Conservation (phyloP, 306 rosid genomes). For the Leucaena leucocephala region DNA sequence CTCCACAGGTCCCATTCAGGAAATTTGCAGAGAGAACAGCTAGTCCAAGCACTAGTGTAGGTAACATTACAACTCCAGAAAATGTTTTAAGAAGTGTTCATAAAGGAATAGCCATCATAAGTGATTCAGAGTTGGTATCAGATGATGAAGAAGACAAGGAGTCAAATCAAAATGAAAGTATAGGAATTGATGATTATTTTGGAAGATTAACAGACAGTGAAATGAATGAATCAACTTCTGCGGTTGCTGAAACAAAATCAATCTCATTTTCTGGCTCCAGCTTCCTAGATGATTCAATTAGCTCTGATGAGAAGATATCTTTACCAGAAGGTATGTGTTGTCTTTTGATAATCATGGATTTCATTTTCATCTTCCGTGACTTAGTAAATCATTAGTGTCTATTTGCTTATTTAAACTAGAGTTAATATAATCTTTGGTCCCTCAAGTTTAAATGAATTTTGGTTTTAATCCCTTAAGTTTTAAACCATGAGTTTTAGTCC, state of each 20-base stretch:
- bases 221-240: constrained; percentile 9
- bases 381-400: background rate
- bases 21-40: constrained; percentile 26
- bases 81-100: constrained; percentile 27
- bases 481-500: too few species aligned
- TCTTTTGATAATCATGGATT: constrained; percentile 8
- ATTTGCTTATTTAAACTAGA: background rate
- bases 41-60: constrained; percentile 31
- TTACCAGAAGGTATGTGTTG: constrained; percentile 41
- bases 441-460: too few species aligned
- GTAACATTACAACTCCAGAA: constrained; percentile 34
- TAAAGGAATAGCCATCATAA: constrained; percentile 21
- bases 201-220: constrained; percentile 24
- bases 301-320: constrained; percentile 38
- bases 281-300: constrained; percentile 50
- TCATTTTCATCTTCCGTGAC: background rate
- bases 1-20: constrained; percentile 34
- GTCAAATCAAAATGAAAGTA: constrained; percentile 18
- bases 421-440: too few species aligned
- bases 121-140: constrained; percentile 38
- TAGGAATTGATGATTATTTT: constrained; percentile 41
- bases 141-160: constrained; percentile 18
- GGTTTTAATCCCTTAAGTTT: too few species aligned
- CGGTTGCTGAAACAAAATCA: constrained; percentile 37
- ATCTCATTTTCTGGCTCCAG: constrained; percentile 44